Base-by-base conservation (phyloP, 2,329 filamentous ascomycete species). In the Colletotrichum tropicale region DNA sequence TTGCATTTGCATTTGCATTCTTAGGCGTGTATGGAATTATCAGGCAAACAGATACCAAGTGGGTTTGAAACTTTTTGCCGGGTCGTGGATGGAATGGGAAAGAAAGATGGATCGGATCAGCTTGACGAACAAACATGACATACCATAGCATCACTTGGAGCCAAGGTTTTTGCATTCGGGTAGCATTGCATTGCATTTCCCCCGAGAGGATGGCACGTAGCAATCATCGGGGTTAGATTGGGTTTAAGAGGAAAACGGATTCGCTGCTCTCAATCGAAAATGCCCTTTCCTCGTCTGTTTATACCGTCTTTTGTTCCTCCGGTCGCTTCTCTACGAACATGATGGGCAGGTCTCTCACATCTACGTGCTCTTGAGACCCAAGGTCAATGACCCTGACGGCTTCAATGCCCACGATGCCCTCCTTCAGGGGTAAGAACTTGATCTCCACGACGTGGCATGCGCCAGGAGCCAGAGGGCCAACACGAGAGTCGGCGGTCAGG, bases 401-500 rank as follows among this genome's bases (percentile, higher is more conserved):
- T 79, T 96, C 94, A 4, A 96, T 83, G n/a, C 89, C 89, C 34
- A 95, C 88, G 36, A 95, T 89, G 1, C 94, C 95, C 64, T 90
- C 88, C 69, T 87, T 86, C 68, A 96, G 85, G 6, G 94, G 92
- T 69, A 96, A 86, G 78, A 96, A 96, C 78, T 91, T 91, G 78
- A 96, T 83, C 82, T 95, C 93, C 2, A 91, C 92, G 48, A 93
- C 93, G 79, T 95, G 94, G 80, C 94, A 96, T 10, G 94, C 92
- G 3, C 91, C 91, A 0, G 94, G 91, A 30, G 92, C 90, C 48
- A 97, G 85, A 36, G 94, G 94, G 1, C 94, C 94, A 34, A 96
- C 90, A 36, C 94, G 88, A 28, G 93, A 91, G 82, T 96, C 94
- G 6, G 94, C 93, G 74, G 92, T 95, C 66, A 96, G 86, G 80